Conservation (phyloP, 768 basidiomycete genomes). For the Hysterangium stoloniferum region DNA sequence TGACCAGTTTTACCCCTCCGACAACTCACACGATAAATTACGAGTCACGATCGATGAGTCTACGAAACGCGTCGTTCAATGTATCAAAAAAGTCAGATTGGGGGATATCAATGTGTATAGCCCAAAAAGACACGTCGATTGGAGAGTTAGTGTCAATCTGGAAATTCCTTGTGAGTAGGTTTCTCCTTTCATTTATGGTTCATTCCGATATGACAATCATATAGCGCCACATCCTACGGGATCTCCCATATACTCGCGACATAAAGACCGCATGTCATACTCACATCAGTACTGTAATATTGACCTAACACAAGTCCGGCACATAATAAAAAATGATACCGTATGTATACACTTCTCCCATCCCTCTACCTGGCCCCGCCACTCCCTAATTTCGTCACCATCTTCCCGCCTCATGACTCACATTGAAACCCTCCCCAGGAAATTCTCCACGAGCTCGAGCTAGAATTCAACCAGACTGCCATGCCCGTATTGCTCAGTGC, state of each 20-base stretch:
- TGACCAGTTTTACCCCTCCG: conserved; percentile 66
- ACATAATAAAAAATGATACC: conserved; percentile 33
- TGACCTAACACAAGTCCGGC: conserved; percentile 88
- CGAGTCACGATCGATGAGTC: conserved; percentile 82
- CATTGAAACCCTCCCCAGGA: too few relatives aligned
- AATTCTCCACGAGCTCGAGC: conserved; percentile 79
- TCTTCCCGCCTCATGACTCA: too few relatives aligned
- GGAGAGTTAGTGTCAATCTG: conserved; percentile 88
- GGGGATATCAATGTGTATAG: conserved; percentile 83
- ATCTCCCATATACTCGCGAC: conserved; percentile 47
- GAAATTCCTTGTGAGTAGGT: conserved; percentile 71
- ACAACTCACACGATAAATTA: conserved; percentile 39
- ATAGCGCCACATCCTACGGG: conserved; percentile 65
- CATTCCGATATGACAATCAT: neutral
- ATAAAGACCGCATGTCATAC: conserved; percentile 91
- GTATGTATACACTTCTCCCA: too few relatives aligned
- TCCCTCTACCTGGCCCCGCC: too few relatives aligned
- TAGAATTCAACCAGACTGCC: conserved; percentile 56
- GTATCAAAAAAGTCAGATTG: conserved; percentile 73
- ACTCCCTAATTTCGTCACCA: too few relatives aligned
- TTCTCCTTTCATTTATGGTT: conserved; percentile 2
- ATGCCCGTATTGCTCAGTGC: conserved; percentile 65
- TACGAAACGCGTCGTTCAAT: conserved; percentile 52
- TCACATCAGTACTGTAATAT: conserved; percentile 88
- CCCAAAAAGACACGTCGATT: conserved; percentile 80